These are phyloP conservation scores for Inga oerstediana DNA, from an alignment of 306 rosid genomes.

Conservation along the genomic window DNA sequence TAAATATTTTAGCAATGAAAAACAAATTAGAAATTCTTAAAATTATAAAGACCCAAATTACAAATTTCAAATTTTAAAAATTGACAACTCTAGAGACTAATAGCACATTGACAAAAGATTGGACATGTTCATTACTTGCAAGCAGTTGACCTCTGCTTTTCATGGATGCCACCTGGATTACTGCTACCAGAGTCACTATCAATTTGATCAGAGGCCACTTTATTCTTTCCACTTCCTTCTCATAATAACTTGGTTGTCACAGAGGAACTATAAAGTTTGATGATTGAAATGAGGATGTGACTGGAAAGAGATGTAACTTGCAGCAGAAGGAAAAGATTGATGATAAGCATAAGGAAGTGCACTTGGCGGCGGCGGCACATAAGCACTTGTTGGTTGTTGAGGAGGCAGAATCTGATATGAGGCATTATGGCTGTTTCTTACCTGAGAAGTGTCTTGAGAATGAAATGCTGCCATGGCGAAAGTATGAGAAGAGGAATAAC, in stretches of 20 bases:
- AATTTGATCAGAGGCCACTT: conserved; percentile 37
- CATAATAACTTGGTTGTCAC: conserved; percentile 31
- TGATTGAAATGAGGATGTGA: conserved; percentile 55
- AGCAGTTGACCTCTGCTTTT: conserved; percentile 35
- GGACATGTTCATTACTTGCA: conserved; percentile 31
- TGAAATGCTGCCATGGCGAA: conserved; percentile 52
- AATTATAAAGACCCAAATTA: not conserved
- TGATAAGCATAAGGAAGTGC: conserved; percentile 61
- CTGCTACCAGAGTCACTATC: conserved; percentile 53
- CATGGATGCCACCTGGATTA: conserved; percentile 46
- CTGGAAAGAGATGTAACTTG: conserved; percentile 55
- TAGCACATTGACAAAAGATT: not conserved
- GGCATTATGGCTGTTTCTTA: conserved; percentile 43
- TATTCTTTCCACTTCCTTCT: conserved; percentile 50
- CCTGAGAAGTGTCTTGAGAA: conserved; percentile 36
- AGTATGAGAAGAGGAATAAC: conserved; percentile 50
- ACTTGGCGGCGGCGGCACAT: conserved; percentile 76
- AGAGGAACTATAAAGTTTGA: conserved; percentile 36
- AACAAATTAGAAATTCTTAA: not conserved
- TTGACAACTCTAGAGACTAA: not conserved
- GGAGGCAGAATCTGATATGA: conserved; percentile 54
- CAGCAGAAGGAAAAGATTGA: conserved; percentile 54
- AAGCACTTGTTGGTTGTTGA: conserved; percentile 51
- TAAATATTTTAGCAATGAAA: not conserved
- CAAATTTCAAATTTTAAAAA: not conserved